Evolutionary conservation across 345 rosid genomes (phyloP), one percentile per base, ranked within the genome.

Genomic region (Aquilaria sinensis): DNA sequence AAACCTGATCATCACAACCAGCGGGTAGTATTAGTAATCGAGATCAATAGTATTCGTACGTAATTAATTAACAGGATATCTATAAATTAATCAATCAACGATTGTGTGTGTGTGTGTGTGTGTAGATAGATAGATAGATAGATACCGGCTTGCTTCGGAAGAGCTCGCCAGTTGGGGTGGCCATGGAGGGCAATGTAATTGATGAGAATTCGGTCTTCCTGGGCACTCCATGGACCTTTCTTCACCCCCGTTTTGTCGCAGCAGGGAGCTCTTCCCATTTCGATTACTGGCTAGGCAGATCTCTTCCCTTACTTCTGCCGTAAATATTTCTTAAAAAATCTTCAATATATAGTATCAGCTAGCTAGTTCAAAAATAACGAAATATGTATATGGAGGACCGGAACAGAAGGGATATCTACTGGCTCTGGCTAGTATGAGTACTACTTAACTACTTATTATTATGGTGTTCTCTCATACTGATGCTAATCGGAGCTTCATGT

Each of bases 191-290:
- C 79, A 72, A 87, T 79, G 71, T 82, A 74, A 53, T 65, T 77
- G 49, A 77, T 67, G 57, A 87, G 75, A 56, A 84, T 67, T 16
- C 65, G 82, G 62, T 84, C 94, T 73, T 87, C 94, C 58, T 84
- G 82, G 41, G 81, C 67, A 50, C 88, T 82, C 94, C 94, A 87
- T 10, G 94, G 90, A 51, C 94, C 94, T 74, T 79, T 84, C 86
- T 79, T 87, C 76, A 87, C 61, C 57, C 89, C 93, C 84, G 80
- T 81, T 66, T 83, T 84, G 70, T 84, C 93, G 56, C 93, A 86
- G 66, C 94, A 87, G 37, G 94, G 94, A 75, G 94, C 85, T 80
- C 94, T 77, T 66, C 75, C 94, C 94, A 87, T 87, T 55, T 53
- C 51, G 43, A 16, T 16, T 16, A 16, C 23, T 16, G 0, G 23